Percentiles rank a stretch among this genome's conserved stretches.
These are phyloP conservation scores for Beauveria medogensis DNA, from an alignment of 2,329 filamentous ascomycete genomes.

Conservation along the genomic window DNA sequence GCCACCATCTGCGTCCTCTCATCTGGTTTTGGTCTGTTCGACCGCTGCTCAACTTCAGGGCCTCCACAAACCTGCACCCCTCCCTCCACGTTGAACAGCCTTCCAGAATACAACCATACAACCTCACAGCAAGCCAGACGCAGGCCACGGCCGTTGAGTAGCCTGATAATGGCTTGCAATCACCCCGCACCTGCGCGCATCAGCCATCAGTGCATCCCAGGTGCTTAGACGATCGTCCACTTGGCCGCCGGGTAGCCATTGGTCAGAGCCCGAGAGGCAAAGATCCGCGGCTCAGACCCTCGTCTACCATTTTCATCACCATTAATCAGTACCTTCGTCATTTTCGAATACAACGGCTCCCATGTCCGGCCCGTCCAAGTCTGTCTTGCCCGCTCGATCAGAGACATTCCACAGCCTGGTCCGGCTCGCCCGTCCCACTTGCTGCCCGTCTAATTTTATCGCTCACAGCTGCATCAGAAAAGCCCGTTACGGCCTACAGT, in stretches of 20 bases:
- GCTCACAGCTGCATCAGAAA: background rate
- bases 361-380: background rate
- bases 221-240: background rate
- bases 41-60: background rate
- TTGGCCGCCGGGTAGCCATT: background rate
- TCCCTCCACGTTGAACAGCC: background rate
- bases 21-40: background rate
- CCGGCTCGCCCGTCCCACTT: background rate
- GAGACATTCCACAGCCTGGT: slow-evolving; percentile 1
- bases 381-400: background rate
- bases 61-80: background rate
- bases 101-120: background rate
- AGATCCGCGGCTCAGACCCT: background rate
- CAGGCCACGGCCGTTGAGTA: background rate
- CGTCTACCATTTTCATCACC: background rate
- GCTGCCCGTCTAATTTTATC: background rate
- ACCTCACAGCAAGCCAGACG: background rate
- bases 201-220: background rate
- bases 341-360: background rate
- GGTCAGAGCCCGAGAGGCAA: slow-evolving; percentile 2
- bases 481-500: background rate
- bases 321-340: too few species aligned
- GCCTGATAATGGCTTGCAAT: background rate
- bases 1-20: slow-evolving; percentile 8
- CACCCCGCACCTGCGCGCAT: background rate